These are phyloP conservation scores for Hansenula lynferdii DNA, from an alignment of 1,139 yeast species.

Conservation along the genomic window DNA sequence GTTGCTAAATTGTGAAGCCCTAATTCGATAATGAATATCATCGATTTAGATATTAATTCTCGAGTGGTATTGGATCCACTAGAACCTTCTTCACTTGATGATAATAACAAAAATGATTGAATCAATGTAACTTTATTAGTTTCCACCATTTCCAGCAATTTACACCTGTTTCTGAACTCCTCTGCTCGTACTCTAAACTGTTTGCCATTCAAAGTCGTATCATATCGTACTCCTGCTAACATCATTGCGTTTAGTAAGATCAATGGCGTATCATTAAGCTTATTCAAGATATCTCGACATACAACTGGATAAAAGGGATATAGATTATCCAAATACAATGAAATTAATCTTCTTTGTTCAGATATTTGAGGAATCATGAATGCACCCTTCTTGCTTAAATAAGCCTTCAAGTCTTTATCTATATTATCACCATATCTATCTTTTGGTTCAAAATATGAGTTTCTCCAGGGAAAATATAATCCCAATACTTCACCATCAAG, in stretches of 20 bases:
- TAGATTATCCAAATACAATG: slow-evolving; percentile 4
- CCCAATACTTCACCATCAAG: slow-evolving; percentile 11
- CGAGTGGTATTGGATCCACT: slow-evolving; percentile 6
- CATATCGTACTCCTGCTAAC: slow-evolving; percentile 6
- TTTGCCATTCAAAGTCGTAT: background rate
- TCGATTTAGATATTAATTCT: slow-evolving; percentile 6
- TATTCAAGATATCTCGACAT: slow-evolving; percentile 1
- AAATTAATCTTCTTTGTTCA: slow-evolving; percentile 3
- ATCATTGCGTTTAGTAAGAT: slow-evolving; percentile 8
- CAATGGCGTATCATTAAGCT: slow-evolving; percentile 3
- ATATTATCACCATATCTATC: slow-evolving; percentile 1
- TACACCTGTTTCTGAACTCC: slow-evolving; percentile 3
- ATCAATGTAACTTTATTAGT: slow-evolving; percentile 7
- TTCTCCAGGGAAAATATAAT: slow-evolving; percentile 10
- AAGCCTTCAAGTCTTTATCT: slow-evolving; percentile 6
- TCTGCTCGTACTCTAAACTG: slow-evolving; percentile 4
- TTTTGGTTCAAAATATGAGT: background rate
- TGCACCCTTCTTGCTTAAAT: slow-evolving; percentile 5
- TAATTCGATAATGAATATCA: slow-evolving; percentile 5
- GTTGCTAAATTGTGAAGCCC: slow-evolving; percentile 6
- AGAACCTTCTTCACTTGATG: slow-evolving; percentile 9
- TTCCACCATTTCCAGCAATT: slow-evolving; percentile 8
- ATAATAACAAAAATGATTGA: slow-evolving; percentile 6
- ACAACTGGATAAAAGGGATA: slow-evolving; percentile 9
- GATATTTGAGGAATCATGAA: slow-evolving; percentile 5